Base-by-base conservation (phyloP, 2,329 filamentous ascomycete genomes). In the Fragosphaeria purpurea region DNA sequence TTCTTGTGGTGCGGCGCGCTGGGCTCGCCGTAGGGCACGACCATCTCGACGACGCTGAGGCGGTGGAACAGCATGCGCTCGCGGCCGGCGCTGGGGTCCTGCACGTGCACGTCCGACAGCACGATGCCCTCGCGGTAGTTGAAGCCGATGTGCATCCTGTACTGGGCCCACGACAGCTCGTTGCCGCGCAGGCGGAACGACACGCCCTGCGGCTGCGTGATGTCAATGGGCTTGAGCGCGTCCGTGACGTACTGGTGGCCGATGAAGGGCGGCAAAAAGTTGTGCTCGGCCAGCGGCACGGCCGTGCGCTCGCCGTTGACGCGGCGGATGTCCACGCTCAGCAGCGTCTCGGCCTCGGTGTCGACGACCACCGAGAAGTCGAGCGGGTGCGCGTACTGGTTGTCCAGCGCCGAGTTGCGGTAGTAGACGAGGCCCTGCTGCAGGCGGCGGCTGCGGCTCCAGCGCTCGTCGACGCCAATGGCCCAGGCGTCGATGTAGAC, bases 371-470 rank as follows among this genome's bases (percentile, higher is more conserved):
- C 89, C 61, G 88, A 94, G 69, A 96, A 95, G 67, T 96, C 90
- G 47, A 96, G 77, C 0, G 90, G 90, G 62, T 84, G 95, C 32
- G 85, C 85, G 66, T 96, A 96, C 69, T 96, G 90, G 65, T 81
- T 88, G 69, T 91, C 86, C 60, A 95, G 88, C 13, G 84, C 62
- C 58, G 91, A 77, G 7, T 88, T 88, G 30, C 90, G 82, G 67
- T 94, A 96, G 73, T 96, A 96, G 86, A 95, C 94, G 49, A 96
- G 72, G 3, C 88, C 90, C 69, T 96, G 90, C 68, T 96, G 90
- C 5, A 95, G 78, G 49, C 90, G 82, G 44, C 88, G 75, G 41
- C 74, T 74, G 63, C 71, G 91, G 54, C 89, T 89, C 61, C 90
- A 93, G 44, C 90, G 83, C 69, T 94, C 88, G 60, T 96, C 90